Conservation (phyloP, 208 protist genomes). For the Trichomonas vaginalis region DNA sequence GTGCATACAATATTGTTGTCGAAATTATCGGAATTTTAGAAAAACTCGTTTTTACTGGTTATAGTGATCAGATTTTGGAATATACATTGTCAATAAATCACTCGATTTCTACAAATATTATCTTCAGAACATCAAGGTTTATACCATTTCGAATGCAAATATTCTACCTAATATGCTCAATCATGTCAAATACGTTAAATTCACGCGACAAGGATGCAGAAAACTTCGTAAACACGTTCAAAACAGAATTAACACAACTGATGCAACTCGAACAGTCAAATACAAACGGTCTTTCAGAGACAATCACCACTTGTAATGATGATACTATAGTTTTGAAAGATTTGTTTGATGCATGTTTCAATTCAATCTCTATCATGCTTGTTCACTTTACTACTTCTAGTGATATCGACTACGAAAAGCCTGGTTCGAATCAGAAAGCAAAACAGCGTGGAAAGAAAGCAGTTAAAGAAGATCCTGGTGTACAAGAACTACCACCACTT, state of each 20-base stretch:
- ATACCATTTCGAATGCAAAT: not conserved
- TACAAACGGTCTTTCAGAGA: not conserved
- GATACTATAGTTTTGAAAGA: not conserved
- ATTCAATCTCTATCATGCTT: not conserved
- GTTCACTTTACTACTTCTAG: not conserved
- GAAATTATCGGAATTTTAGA: not conserved
- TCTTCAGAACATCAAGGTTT: not conserved
- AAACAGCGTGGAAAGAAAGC: not conserved
- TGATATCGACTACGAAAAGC: not conserved
- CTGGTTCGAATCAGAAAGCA: not conserved
- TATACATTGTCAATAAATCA: not conserved
- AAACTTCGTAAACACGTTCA: not conserved
- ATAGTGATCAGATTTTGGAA: not conserved
- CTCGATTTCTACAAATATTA: not conserved
- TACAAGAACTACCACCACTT: not conserved
- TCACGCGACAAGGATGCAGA: not conserved
- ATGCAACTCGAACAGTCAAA: slow-evolving; percentile 14
- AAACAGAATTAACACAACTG: not conserved
- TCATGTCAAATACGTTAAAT: not conserved
- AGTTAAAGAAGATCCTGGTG: not conserved
- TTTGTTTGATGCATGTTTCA: not conserved
- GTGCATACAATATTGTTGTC: not conserved
- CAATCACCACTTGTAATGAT: not conserved
- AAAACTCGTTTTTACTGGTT: not conserved
- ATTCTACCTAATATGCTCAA: not conserved